phyloP scores from a whole-genome alignment of 768 basidiomycete genomes.

The Mycena sanguinolenta region DNA sequence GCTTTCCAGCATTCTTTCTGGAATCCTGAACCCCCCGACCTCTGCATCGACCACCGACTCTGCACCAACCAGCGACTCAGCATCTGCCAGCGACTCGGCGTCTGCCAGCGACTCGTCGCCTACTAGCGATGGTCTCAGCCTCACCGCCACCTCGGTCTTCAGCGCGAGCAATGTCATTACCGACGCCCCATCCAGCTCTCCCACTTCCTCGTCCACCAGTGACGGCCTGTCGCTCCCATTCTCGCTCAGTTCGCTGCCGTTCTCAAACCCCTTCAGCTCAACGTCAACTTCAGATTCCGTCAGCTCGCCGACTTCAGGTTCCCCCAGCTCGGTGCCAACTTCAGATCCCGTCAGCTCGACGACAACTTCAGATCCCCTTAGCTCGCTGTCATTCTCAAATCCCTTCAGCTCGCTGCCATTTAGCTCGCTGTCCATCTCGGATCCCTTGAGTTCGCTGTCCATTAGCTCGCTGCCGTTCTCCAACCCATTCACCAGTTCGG shows the following conservation, averaged over 20 bases:
- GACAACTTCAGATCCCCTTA: not conserved
- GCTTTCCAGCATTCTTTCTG: not conserved
- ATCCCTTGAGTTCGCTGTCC: not conserved
- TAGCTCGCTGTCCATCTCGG: not conserved
- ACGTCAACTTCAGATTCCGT: not conserved
- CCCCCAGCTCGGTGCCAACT: no score
- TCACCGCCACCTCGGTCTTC: constrained; percentile 13
- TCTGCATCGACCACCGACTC: not conserved
- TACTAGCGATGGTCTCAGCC: not conserved
- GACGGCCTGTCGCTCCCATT: not conserved
- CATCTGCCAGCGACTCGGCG: not conserved
- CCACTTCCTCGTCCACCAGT: not conserved
- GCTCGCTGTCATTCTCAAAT: not conserved
- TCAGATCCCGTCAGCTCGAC: not conserved
- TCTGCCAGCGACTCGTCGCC: not conserved
- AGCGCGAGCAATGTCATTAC: constrained; percentile 14
- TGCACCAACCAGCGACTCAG: not conserved
- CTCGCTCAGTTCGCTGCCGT: not conserved
- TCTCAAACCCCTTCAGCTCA: not conserved
- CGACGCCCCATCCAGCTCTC: not conserved
- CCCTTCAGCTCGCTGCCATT: not conserved
- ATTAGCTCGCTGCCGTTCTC: not conserved
- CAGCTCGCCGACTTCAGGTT: not conserved
- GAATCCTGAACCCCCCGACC: not conserved
- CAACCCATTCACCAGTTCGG: not conserved